Base-by-base conservation (phyloP, 192 early-diverging fungal species). In the Lobulomyces angularis region DNA sequence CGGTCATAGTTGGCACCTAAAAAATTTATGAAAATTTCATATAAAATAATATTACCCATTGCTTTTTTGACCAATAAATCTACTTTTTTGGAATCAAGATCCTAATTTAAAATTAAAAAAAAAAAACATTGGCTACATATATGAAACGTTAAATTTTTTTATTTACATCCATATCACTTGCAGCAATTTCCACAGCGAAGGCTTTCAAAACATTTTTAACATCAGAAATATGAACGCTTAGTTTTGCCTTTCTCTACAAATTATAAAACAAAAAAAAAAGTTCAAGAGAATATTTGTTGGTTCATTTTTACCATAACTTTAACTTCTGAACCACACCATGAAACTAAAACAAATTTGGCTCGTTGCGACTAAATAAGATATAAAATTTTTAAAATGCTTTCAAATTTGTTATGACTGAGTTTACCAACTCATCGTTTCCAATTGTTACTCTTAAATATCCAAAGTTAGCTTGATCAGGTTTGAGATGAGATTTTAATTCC, bases 181-280 rank as follows among this genome's bases (percentile, higher is more conserved):
- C 84, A 8, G 73, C 59, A 16, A 89, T 50, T 55, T 89, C 86
- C 32, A 86, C 70, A 3, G 83, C 76, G 48, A 76, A 85, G 33
- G 41, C 60, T 31, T 65, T 66, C 21, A 86, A 33, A 14, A 84
- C 66, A 23, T 62, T 63, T 67, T 82, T 86, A 28, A 89, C 81
- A 28, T 81, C 79, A 16, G 76, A 53, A 49, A 85, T 83, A 55
- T 89, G 86, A 21, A 83, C 70, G 16, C 76, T 67, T 16, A 88
- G 61, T 58, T 81, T 83, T 34, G 82, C 86, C 41, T 73, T 75
- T 8, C 82, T 67, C n/a, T n/a, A n/a, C n/a, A n/a, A n/a, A n/a
- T n/a, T n/a, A n/a, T n/a, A n/a, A n/a, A n/a, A n/a, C n/a, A n/a
- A n/a, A n/a, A n/a, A n/a, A n/a, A n/a, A n/a, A n/a, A n/a, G n/a